phyloP scores from a whole-genome alignment of 2,329 filamentous ascomycete species.

The Gnomoniopsis sp. region DNA sequence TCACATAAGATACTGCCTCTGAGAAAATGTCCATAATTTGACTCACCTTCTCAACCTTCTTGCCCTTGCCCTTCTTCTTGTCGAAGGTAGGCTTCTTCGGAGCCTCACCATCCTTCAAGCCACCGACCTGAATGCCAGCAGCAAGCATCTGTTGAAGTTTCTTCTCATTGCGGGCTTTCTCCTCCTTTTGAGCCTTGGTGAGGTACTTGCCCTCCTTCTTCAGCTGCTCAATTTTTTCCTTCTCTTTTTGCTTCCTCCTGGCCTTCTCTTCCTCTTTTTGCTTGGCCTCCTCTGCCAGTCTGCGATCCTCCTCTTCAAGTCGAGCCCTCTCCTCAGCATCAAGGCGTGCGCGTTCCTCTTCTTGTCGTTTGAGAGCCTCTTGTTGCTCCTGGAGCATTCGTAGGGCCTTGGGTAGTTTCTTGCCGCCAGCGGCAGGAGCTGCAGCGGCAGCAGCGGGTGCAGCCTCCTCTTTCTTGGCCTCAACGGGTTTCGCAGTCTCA shows the following conservation, averaged over 20 bases:
- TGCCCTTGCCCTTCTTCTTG: slow-evolving; percentile 61
- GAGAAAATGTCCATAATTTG: not conserved
- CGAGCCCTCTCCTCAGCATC: slow-evolving; percentile 52
- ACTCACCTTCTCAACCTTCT: slow-evolving; percentile 52
- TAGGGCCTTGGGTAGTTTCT: slow-evolving; percentile 80
- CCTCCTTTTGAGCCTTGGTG: slow-evolving; percentile 81
- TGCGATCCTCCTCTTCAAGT: slow-evolving; percentile 62
- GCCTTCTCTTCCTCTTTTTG: slow-evolving; percentile 70
- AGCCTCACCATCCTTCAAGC: slow-evolving; percentile 47
- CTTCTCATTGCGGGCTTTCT: slow-evolving; percentile 73
- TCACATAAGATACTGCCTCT: not conserved
- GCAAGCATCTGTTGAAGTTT: slow-evolving; percentile 84
- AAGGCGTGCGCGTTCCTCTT: slow-evolving; percentile 60
- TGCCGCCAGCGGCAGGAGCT: slow-evolving; percentile 46
- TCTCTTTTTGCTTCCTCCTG: slow-evolving; percentile 80
- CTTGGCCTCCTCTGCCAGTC: slow-evolving; percentile 64
- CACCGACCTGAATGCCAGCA: slow-evolving; percentile 70
- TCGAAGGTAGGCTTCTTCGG: slow-evolving; percentile 69
- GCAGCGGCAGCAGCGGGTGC: slow-evolving; percentile 29
- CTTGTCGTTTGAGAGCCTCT: slow-evolving; percentile 64
- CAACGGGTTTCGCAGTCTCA: slow-evolving; percentile 51
- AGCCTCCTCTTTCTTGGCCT: slow-evolving; percentile 46
- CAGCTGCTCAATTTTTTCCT: slow-evolving; percentile 79
- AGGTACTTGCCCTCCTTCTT: slow-evolving; percentile 86
- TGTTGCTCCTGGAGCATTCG: slow-evolving; percentile 77